Evolutionary conservation across 768 basidiomycete genomes (phyloP).

Genomic region (Rhizopogon rudus): DNA sequence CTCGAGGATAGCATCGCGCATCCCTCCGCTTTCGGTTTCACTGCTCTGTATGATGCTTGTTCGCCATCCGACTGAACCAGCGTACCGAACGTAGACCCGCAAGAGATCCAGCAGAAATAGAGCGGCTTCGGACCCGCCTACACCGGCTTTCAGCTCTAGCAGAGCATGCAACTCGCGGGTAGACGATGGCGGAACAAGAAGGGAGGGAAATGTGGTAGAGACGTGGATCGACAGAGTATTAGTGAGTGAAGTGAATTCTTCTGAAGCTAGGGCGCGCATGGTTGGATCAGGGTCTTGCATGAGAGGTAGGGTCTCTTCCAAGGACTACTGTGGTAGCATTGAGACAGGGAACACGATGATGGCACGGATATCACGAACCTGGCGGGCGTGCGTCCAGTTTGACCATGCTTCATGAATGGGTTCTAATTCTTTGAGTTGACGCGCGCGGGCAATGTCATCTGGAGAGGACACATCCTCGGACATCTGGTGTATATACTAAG

Average conservation of each 20-base stretch:
- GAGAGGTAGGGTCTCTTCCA: conserved; percentile 57
- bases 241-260: conserved; percentile 54
- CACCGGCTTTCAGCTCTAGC: conserved; percentile 88
- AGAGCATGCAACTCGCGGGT: conserved; percentile 70
- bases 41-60: conserved; percentile 54
- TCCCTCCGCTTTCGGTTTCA: conserved; percentile 55
- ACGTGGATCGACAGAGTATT: conserved; percentile 22
- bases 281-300: conserved; percentile 69
- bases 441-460: conserved; percentile 54
- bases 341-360: conserved; percentile 5
- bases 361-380: conserved; percentile 39
- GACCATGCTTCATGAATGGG: conserved; percentile 66
- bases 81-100: conserved; percentile 75
- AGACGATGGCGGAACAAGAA: conserved; percentile 68
- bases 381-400: conserved; percentile 46
- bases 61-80: conserved; percentile 54
- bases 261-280: conserved; percentile 68
- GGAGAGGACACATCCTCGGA: conserved; percentile 48
- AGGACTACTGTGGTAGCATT: conserved; percentile 44
- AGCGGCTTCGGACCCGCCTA: conserved; percentile 85
- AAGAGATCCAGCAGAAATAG: conserved; percentile 76
- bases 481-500: conserved; percentile 29
- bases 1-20: conserved; percentile 77
- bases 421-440: conserved; percentile 65
- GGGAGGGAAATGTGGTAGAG: conserved; percentile 51